A percentile compares a stretch with the other conserved stretches of the same genome.
phyloP scores from a whole-genome alignment of 1,139 yeast species.

The Meyerozyma athensensis region DNA sequence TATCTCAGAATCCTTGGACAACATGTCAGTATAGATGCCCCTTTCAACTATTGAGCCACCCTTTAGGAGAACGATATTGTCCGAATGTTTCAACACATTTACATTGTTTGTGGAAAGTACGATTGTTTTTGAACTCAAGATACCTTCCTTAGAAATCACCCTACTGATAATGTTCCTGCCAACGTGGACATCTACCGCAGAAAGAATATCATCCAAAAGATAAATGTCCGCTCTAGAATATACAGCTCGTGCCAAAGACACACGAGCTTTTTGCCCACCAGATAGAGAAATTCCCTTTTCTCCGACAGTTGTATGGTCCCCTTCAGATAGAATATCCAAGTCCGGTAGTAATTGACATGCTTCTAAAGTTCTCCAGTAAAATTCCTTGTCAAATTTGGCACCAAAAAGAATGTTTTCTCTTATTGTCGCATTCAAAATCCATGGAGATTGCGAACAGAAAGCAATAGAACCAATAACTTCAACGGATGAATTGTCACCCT shows the following conservation, averaged over 20 bases:
- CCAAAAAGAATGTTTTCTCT: constrained; percentile 40
- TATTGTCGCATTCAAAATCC: constrained; percentile 46
- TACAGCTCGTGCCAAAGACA: constrained; percentile 40
- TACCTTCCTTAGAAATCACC: constrained; percentile 19
- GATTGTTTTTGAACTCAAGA: constrained; percentile 23
- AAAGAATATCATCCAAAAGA: constrained; percentile 38
- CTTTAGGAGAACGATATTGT: constrained; percentile 28
- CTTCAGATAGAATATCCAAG: constrained; percentile 27
- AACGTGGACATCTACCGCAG: constrained; percentile 40
- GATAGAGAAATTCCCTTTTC: constrained; percentile 41
- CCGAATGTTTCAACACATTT: constrained; percentile 25
- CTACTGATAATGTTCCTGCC: constrained; percentile 34
- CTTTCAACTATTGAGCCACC: constrained; percentile 21
- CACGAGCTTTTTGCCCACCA: constrained; percentile 42
- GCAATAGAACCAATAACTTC: constrained; percentile 24
- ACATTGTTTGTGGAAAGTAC: constrained; percentile 28
- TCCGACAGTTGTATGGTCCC: constrained; percentile 38
- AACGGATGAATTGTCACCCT: constrained; percentile 27
- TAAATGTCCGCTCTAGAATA: constrained; percentile 30
- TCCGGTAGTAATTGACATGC: constrained; percentile 43
- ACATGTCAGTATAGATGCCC: constrained; percentile 27
- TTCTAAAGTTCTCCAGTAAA: constrained; percentile 25
- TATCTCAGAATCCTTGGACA: constrained; percentile 17
- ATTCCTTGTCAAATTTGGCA: constrained; percentile 23
- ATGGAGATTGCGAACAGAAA: constrained; percentile 31